These are phyloP conservation scores for Fusarium setosum DNA, from an alignment of 2,329 filamentous ascomycete genomes.

Conservation along the genomic window DNA sequence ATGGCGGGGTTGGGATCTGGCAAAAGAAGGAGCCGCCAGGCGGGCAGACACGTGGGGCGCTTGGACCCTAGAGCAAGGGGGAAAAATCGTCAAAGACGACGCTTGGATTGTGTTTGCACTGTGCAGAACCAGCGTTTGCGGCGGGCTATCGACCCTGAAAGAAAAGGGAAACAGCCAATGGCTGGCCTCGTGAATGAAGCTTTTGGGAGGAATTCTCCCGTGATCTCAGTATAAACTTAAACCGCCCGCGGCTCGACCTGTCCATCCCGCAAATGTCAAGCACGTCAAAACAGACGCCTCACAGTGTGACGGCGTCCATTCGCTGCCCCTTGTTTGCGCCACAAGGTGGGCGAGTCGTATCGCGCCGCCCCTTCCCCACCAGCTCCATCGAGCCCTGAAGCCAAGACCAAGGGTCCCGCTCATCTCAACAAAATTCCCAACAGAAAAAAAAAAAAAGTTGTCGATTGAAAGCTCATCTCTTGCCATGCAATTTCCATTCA, in stretches of 20 bases:
- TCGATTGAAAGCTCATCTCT: not conserved
- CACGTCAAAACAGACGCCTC: slow-evolving; percentile 13
- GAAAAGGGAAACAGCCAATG: not conserved
- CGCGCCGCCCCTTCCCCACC: slow-evolving; percentile 14
- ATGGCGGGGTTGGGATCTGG: slow-evolving; percentile 20
- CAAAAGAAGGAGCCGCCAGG: slow-evolving; percentile 15
- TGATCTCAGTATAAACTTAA: not conserved
- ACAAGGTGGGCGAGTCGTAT: slow-evolving; percentile 20
- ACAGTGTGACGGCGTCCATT: not conserved
- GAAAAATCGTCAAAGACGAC: not conserved
- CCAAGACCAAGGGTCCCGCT: slow-evolving; percentile 40
- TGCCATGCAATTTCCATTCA: no score
- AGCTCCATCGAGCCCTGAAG: slow-evolving; percentile 31
- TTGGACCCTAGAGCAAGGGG: slow-evolving; percentile 27
- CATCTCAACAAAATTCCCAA: slow-evolving; percentile 52
- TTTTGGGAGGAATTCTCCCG: no score
- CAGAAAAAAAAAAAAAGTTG: slow-evolving; percentile 41
- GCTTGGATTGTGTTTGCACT: not conserved
- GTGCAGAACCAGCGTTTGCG: not conserved
- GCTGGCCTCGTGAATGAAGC: not conserved
- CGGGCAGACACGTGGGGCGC: slow-evolving; percentile 28
- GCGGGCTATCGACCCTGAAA: not conserved
- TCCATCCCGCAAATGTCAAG: not conserved
- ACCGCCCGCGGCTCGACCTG: not conserved
- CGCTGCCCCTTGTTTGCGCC: slow-evolving; percentile 2